Evolutionary conservation across 169 alveolate species (phyloP), one percentile per base, ranked within the genome.

Genomic region (Babesia ovis): DNA sequence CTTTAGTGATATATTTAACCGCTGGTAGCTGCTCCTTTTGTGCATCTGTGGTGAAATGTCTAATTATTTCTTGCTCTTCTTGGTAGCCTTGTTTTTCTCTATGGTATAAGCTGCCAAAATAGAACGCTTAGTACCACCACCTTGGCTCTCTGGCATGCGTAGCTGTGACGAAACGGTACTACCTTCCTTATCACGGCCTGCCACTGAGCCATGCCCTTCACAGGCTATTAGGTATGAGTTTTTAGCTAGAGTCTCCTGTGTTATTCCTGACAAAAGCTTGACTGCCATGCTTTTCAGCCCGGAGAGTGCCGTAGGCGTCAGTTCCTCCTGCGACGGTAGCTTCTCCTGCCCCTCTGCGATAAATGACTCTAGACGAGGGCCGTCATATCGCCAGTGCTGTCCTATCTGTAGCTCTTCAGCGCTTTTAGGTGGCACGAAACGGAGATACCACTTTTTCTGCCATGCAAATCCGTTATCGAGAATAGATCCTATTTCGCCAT

Each of bases 381-480:
- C 77, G 12, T 79, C 86, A 43, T 79, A 79, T 43, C 83, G 60
- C 86, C 82, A 79, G 58, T 68, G 43, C 42, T 68, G 75, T 32
- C 66, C 86, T 12, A 79, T 79, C 25, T 74, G 56, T 35, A 79
- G 34, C 25, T 79, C 86, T 16, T 39, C 83, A 1, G 86, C 64
- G 43, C 67, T 69, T 58, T 68, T 79, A 8, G 86, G 82, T 4
- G 86, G 86, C 1, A 41, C 76, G 45, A 79, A 70, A 18, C 54
- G 60, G 23, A 58, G 45, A 42, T 79, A 79, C 86, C 86, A 79
- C 54, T 79, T 79, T 20, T n/a, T 61, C 39, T 79, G 86, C 86
- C 86, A 79, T 11, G 83, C 70, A 18, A 79, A 41, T 3, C 42
- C 60, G 61, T 68, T 68, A 16, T 34, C 58, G 31, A 79, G 68